Base-by-base conservation (phyloP, 1,284 basidiomycete genomes). In the Leccinum insolens region DNA sequence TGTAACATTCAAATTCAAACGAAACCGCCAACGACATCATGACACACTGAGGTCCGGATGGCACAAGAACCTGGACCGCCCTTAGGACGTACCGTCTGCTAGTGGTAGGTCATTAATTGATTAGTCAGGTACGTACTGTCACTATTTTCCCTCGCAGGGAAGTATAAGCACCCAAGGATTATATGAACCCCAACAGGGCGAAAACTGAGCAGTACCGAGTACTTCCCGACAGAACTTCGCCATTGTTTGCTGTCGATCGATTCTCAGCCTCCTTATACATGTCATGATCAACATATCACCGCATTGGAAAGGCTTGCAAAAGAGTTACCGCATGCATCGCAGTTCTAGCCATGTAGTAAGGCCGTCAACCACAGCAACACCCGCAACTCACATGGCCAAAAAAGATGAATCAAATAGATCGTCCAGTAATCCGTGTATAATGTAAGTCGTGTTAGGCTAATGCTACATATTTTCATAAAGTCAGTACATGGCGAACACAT, bases 401-500 rank as follows among this genome's bases (percentile, higher is more conserved):
- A 28, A 34, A 15, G 14, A 57, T 28, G 55, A 25, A 57, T 25
- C 20, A 52, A 20, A 4, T 20, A 52, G 49, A 20, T 52, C 20
- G 20, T 20, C 49, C 49, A 52, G 15, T 52, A 52, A 12, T 52
- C n/a, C 11, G 5, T 52, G 9, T 20, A 52, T 52, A 52, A 52
- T 52, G 20, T 52, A 52, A 3, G 20, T 52, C 49, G 20, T 20
- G 49, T 52, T 52, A 52, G n/a, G 49, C 11, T 52, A 52, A 20
- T 49, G n/a, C 68, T 72, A 41, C 12, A 15, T 41, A 41, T 15
- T 60, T 55, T 20, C 9, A 49, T 59, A 6, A 44, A 46, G 62
- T 69, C n/a, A 72, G 61, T 9, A 9, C 6, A 8, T 15, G 7
- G 7, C 7, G 20, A 44, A 15, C 3, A 22, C 3, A 9, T 14